Evolutionary conservation across 2,329 filamentous ascomycete genomes (phyloP).

Genomic region (Aspergillus sp.): DNA sequence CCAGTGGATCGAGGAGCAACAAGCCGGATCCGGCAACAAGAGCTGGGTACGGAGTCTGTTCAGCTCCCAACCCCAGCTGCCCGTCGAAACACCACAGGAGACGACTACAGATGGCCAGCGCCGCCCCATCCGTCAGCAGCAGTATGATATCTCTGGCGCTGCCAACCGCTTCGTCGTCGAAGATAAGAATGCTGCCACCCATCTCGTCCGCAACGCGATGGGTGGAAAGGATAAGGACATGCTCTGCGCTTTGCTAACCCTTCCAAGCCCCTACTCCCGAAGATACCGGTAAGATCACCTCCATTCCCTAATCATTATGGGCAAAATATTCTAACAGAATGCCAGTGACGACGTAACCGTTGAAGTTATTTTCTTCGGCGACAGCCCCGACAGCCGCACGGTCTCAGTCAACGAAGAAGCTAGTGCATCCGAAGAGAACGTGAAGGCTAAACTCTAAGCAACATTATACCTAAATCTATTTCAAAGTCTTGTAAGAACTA

Average conservation of each 20-base stretch:
- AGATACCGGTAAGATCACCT: conserved; percentile 70
- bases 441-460: conserved; percentile 51
- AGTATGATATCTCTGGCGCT: conserved; percentile 74
- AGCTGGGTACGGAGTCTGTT: conserved; percentile 76
- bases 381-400: conserved; percentile 71
- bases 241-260: conserved; percentile 84
- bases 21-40: conserved; percentile 40
- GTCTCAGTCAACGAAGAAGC: conserved; percentile 86
- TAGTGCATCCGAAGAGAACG: conserved; percentile 58
- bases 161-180: conserved; percentile 86
- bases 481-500: not conserved
- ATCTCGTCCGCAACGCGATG: conserved; percentile 90
- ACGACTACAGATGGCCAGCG: conserved; percentile 64
- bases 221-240: conserved; percentile 93
- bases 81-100: conserved; percentile 66
- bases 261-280: conserved; percentile 87
- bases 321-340: conserved; percentile 20
- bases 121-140: conserved; percentile 80
- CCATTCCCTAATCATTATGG: not conserved
- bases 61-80: conserved; percentile 59
- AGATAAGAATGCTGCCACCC: conserved; percentile 94
- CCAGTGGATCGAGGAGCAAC: conserved; percentile 88
- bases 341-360: conserved; percentile 89
- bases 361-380: conserved; percentile 97
- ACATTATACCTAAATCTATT: conserved; percentile 2